Evolutionary conservation across 306 rosid species (phyloP).

Genomic region (Alnus rubra): DNA sequence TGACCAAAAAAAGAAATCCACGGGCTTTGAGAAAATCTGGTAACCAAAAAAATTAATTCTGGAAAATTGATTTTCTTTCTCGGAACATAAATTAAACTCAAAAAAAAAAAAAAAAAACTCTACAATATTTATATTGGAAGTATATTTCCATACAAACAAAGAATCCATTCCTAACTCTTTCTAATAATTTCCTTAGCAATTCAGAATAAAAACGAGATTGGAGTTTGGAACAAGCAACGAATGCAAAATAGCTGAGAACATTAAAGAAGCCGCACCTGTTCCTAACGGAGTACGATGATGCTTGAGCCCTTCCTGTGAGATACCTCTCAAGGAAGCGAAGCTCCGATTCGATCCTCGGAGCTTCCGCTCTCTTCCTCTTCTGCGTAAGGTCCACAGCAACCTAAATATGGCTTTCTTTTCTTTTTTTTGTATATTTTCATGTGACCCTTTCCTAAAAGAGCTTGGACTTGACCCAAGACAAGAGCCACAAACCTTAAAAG

Average conservation of each 20-base stretch:
- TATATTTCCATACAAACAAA: not conserved
- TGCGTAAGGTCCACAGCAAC: slow-evolving; percentile 15
- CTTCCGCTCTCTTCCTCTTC: slow-evolving; percentile 1
- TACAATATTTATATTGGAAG: not conserved
- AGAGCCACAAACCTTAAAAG: no score
- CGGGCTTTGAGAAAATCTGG: not conserved
- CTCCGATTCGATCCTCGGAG: slow-evolving; percentile 11
- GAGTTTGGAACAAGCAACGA: not conserved
- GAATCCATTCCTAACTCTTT: not conserved
- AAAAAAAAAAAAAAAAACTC: not conserved
- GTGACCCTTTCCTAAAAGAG: no score
- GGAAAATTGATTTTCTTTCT: not conserved
- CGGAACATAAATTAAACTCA: not conserved
- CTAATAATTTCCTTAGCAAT: not conserved
- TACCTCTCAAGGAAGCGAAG: not conserved
- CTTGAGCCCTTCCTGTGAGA: not conserved
- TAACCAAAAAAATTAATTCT: not conserved
- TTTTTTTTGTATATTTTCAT: no score
- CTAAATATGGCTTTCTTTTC: not conserved
- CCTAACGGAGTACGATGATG: not conserved
- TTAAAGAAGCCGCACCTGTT: not conserved
- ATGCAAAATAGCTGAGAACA: not conserved
- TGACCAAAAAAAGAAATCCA: not conserved
- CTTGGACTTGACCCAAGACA: no score
- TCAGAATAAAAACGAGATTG: not conserved